Evolutionary conservation across 2,329 filamentous ascomycete species (phyloP).

Genomic region (Penicillium sp.): DNA sequence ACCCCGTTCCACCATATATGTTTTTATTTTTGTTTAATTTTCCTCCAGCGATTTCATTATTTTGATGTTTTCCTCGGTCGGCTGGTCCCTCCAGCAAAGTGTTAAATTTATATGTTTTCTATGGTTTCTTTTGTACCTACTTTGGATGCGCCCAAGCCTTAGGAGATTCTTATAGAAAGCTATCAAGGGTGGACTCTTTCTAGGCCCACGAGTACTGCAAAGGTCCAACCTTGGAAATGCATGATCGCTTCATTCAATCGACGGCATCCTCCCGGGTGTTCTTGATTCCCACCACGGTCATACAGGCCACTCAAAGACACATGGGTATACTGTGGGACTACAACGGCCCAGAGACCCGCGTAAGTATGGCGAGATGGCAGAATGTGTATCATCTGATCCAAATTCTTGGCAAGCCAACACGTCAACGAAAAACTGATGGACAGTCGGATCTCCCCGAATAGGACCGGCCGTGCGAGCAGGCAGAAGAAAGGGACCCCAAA

Average conservation of each 20-base stretch:
- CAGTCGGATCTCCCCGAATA: background rate
- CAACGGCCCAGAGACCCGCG: too few species aligned
- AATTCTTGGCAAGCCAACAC: background rate
- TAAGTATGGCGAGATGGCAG: background rate
- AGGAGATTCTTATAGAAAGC: conserved; percentile 13
- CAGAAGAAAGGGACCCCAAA: background rate
- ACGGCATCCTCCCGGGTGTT: too few species aligned
- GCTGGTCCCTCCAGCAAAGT: background rate
- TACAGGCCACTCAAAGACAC: too few species aligned
- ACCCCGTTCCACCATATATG: conserved; percentile 13
- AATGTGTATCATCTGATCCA: background rate
- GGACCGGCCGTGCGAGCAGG: background rate
- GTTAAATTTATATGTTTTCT: background rate
- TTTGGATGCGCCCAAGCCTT: background rate
- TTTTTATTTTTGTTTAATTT: background rate
- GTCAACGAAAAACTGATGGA: background rate
- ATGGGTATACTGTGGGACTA: too few species aligned
- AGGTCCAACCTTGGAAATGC: too few species aligned
- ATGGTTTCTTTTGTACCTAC: conserved; percentile 6
- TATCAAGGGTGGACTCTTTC: conserved; percentile 7
- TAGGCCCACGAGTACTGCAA: conserved; percentile 1
- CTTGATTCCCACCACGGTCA: too few species aligned
- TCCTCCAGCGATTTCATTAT: conserved; percentile 3
- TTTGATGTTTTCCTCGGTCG: conserved; percentile 13
- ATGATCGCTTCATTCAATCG: too few species aligned